Evolutionary conservation across 805 yeast genomes (phyloP), one percentile per base, ranked within the genome.

Genomic region (Candida multigemmis): DNA sequence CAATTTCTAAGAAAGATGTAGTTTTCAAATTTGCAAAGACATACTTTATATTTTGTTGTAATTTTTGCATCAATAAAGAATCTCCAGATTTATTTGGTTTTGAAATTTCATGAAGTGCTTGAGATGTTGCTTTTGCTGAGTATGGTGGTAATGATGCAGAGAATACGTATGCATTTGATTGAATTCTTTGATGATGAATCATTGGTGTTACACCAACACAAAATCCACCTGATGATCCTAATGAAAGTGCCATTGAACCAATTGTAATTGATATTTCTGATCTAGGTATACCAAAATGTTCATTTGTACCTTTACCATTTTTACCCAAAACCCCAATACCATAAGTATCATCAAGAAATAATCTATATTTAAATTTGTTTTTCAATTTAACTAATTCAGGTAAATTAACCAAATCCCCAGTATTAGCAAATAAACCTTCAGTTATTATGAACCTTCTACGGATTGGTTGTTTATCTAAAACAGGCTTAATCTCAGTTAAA

Each of bases 81-180:
- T 53, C 41, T 3, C 69, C 72, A 16, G 36, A 35, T 3, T 34
- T 21, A 21, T 47, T 39, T 19, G 51, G 45, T 14, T 54, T 38
- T 21, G 61, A 65, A 22, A 84, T 58, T 21, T 73, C 50, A 10
- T 59, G 44, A 21, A 84, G 59, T 0, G 71, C 68, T 28, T 62
- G 61, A 1, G 82, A 68, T 1, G 70, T 71, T 3, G 77, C 75
- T 31, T 61, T 68, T 1, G 94, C 94, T 22, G 85, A 71, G 53
- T 81, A 89, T 14, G 96, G 93, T 8, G 98, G 97, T 48, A 89
- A 70, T 1, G 96, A 72, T 6, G 98, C 98, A 44, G 94, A 81
- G 51, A 84, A 91, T 34, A 91, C 91, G 49, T 85, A 91, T 3
- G 95, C 96, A 38, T 68, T 66, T 9, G 94, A 83, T 14, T 85